phyloP scores from a whole-genome alignment of 2,329 filamentous ascomycete genomes.

The Ophiocordyceps robertsii region DNA sequence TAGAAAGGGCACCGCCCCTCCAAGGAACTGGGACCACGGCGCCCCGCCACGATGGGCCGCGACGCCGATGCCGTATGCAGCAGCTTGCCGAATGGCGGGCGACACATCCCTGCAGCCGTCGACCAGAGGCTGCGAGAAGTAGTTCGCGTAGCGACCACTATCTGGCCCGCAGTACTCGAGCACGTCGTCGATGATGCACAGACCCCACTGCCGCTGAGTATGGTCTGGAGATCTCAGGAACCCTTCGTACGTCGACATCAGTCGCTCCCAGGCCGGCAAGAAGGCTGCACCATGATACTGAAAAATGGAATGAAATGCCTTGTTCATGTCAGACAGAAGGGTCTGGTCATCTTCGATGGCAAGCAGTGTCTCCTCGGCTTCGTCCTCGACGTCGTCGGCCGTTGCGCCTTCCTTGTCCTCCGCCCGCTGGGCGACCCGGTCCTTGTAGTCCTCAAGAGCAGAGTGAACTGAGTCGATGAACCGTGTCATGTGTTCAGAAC shows the following conservation, averaged over 20 bases:
- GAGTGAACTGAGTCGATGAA: conserved; percentile 82
- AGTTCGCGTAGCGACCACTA: conserved; percentile 72
- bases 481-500: conserved; percentile 61
- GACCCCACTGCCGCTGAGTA: conserved; percentile 94
- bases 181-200: conserved; percentile 97
- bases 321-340: conserved; percentile 97
- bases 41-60: conserved; percentile 85
- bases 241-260: conserved; percentile 72
- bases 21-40: conserved; percentile 78
- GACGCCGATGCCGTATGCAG: conserved; percentile 89
- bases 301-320: conserved; percentile 97
- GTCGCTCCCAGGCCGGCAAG: conserved; percentile 73
- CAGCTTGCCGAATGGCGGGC: conserved; percentile 87
- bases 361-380: conserved; percentile 73
- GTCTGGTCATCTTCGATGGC: conserved; percentile 97
- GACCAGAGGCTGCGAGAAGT: conserved; percentile 78
- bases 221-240: conserved; percentile 74
- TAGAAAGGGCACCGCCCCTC: conserved; percentile 63
- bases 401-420: conserved; percentile 65
- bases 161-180: conserved; percentile 90
- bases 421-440: conserved; percentile 67
- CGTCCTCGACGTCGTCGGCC: conserved; percentile 79
- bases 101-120: conserved; percentile 76
- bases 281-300: conserved; percentile 85
- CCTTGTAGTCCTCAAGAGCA: conserved; percentile 84